phyloP scores from a whole-genome alignment of 208 protist species.

The Wallacemonas sp. region DNA sequence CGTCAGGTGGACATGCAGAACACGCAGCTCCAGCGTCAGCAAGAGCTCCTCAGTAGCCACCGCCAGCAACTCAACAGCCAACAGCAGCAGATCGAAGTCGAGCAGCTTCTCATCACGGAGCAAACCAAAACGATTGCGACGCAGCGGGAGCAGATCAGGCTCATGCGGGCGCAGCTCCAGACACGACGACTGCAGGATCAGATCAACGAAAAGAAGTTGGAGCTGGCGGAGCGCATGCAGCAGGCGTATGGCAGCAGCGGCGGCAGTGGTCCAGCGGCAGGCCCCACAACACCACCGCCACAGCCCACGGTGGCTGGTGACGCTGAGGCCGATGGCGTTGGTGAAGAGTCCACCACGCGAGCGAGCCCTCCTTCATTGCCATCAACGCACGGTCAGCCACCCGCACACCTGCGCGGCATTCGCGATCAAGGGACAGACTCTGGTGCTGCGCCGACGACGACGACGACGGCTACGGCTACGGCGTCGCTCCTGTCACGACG shows the following conservation, averaged over 20 bases:
- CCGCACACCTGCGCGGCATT: constrained; percentile 17
- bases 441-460: background rate
- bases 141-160: constrained; percentile 61
- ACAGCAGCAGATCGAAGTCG: constrained; percentile 71
- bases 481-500: background rate
- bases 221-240: constrained; percentile 25
- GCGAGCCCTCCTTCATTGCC: background rate
- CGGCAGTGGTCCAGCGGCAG: background rate
- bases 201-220: constrained; percentile 29
- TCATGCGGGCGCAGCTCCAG: constrained; percentile 57
- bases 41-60: constrained; percentile 46
- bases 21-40: constrained; percentile 50
- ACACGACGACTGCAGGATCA: constrained; percentile 24
- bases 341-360: background rate
- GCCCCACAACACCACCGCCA: no score
- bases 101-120: constrained; percentile 63
- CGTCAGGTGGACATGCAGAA: constrained; percentile 57
- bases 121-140: constrained; percentile 72
- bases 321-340: background rate
- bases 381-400: background rate
- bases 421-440: background rate
- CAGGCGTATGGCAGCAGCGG: constrained; percentile 4
- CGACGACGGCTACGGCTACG: background rate
- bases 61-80: constrained; percentile 48
- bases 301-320: no score